phyloP scores from a whole-genome alignment of 495 filamentous ascomycete species.

The Penicillium alfredii region DNA sequence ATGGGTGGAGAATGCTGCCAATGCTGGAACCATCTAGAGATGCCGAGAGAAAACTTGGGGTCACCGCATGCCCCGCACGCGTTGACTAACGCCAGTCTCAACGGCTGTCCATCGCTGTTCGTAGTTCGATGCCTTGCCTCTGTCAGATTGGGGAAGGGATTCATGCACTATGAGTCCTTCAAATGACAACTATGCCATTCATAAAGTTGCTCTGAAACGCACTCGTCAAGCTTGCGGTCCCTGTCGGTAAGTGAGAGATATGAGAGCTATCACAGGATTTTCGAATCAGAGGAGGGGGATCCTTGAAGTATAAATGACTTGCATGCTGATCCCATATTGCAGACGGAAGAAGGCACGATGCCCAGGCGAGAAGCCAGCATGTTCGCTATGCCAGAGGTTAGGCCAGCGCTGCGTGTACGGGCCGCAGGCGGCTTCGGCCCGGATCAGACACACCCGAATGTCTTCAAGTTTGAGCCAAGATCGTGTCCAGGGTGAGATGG shows the following conservation, averaged over 20 bases:
- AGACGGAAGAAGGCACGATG: slow-evolving; percentile 40
- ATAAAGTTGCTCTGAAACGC: slow-evolving; percentile 29
- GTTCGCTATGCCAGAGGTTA: slow-evolving; percentile 32
- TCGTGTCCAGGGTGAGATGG: background rate
- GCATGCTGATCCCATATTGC: slow-evolving; percentile 4
- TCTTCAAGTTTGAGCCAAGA: background rate
- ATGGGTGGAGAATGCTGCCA: too few relatives aligned
- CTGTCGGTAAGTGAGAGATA: slow-evolving; percentile 31
- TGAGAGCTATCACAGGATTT: too few relatives aligned
- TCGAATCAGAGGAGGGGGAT: too few relatives aligned
- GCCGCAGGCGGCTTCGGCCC: slow-evolving; percentile 5
- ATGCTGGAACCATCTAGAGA: too few relatives aligned
- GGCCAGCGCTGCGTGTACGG: slow-evolving; percentile 32
- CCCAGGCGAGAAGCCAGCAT: slow-evolving; percentile 34
- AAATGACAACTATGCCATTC: slow-evolving; percentile 24
- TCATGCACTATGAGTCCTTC: slow-evolving; percentile 15
- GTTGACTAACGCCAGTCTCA: too few relatives aligned
- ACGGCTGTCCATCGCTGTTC: too few relatives aligned
- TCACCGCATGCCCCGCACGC: too few relatives aligned
- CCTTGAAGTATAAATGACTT: background rate
- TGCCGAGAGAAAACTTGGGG: too few relatives aligned
- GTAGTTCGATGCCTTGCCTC: too few relatives aligned
- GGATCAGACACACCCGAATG: background rate
- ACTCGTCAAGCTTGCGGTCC: slow-evolving; percentile 36
- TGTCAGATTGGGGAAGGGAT: too few relatives aligned